These are phyloP conservation scores for Colletotrichum eleusines DNA, from an alignment of 2,329 filamentous ascomycete genomes.

Conservation along the genomic window DNA sequence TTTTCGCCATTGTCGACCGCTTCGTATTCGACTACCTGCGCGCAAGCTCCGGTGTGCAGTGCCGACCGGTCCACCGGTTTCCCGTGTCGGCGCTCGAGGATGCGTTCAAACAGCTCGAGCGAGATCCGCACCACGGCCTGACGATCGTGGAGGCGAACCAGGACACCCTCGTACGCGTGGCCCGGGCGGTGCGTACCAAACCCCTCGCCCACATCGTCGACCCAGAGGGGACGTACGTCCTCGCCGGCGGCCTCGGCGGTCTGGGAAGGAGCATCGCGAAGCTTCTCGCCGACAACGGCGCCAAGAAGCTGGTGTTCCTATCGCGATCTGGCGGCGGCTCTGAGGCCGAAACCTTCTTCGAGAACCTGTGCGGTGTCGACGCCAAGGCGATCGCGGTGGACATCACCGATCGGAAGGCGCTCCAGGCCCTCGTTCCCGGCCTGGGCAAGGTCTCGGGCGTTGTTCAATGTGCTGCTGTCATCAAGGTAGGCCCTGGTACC, in stretches of 20 bases:
- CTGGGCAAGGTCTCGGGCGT: constrained; percentile 50
- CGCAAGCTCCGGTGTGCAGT: constrained; percentile 7
- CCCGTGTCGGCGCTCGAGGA: constrained; percentile 44
- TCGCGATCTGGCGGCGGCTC: constrained; percentile 60
- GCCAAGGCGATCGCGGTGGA: constrained; percentile 55
- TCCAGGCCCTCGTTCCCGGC: constrained; percentile 43
- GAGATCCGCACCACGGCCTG: constrained; percentile 27
- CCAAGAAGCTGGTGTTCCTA: constrained; percentile 63
- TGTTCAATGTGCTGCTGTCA: constrained; percentile 54
- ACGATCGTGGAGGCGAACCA: constrained; percentile 25
- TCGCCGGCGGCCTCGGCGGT: constrained; percentile 69
- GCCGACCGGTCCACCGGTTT: constrained; percentile 22
- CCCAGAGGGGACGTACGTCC: constrained; percentile 61
- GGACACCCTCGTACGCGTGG: constrained; percentile 44
- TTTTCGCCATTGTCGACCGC: constrained; percentile 45
- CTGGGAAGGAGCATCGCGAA: constrained; percentile 66
- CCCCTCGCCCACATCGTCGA: constrained; percentile 50
- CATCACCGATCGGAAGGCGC: constrained; percentile 53
- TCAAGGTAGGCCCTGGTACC: constrained; percentile 44
- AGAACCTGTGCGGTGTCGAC: constrained; percentile 51
- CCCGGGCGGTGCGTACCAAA: constrained; percentile 43
- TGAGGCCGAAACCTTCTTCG: constrained; percentile 49
- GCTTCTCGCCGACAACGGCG: constrained; percentile 64
- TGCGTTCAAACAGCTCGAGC: constrained; percentile 47
- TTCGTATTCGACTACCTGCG: constrained; percentile 22